Base-by-base conservation (phyloP, 1,139 yeast species). In the Sugiyamaella novakii region DNA sequence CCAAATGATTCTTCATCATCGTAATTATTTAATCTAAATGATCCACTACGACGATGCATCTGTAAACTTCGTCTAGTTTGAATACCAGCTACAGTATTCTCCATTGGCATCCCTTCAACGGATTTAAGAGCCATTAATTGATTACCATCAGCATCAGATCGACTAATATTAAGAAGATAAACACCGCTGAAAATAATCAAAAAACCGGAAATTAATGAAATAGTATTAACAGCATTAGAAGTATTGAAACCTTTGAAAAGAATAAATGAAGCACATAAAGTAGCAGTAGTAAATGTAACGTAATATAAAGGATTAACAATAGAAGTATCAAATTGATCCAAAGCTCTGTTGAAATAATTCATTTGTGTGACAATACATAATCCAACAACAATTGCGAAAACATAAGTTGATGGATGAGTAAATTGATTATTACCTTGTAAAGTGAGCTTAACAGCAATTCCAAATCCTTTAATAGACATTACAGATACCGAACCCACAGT, bases 321-420 rank as follows among this genome's bases (percentile, higher is more conserved):
- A 1, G 95, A 87, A 2, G 96, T 88, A 65, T 88, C 96, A 62
- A 87, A 88, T 67, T 87, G 96, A 61, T 91, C 96, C 62, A 88
- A 76, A 0, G 96, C 96, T 71, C 87, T 88, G 75, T 88, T 88
- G 75, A 88, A 87, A 66, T 86, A 88, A 71, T 87, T 88, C 96
- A 88, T 87, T 68, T 88, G 97, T 2, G 95, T 87, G 59, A 87
- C 63, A 57, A 89, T 88, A 70, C 96, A 88, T 37, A 84, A 77
- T 8, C 76, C 87, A 48, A 88, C 96, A 31, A 87, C 91, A 37
- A 78, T 60, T 41, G 88, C 79, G 73, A 88, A 88, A 52, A 89
- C 75, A 63, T 88, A 88, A 0, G 97, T 88, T 28, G 94, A 84
- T 2, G 85, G 74, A 61, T 87, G 94, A 2, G 88, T 79, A 68